phyloP scores from a whole-genome alignment of 495 filamentous ascomycete species.

The Podospora comata region DNA sequence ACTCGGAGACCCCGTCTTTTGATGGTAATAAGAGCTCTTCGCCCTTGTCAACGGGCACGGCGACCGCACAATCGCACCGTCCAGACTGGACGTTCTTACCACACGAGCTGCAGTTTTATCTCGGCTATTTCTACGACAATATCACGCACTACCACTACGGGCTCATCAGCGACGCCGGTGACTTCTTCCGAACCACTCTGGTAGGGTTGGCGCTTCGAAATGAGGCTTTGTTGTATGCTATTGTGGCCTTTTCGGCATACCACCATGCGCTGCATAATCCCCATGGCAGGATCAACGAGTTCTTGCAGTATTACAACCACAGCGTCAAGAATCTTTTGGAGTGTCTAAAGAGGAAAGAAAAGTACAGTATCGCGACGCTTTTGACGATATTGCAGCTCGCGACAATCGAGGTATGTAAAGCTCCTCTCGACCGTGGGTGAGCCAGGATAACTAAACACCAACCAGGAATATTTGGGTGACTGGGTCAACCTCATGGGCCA shows the following conservation, averaged over 20 bases:
- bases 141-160: slow-evolving; percentile 80
- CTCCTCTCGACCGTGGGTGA: not conserved
- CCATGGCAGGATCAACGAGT: slow-evolving; percentile 69
- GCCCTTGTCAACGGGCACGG: slow-evolving; percentile 43
- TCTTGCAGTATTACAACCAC: slow-evolving; percentile 86
- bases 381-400: slow-evolving; percentile 89
- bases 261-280: slow-evolving; percentile 68
- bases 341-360: slow-evolving; percentile 65
- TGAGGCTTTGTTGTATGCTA: slow-evolving; percentile 81
- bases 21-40: slow-evolving; percentile 49
- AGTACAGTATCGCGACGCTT: slow-evolving; percentile 69
- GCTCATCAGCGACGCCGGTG: slow-evolving; percentile 59
- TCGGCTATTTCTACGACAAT: slow-evolving; percentile 71
- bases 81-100: slow-evolving; percentile 53
- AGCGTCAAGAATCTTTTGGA: slow-evolving; percentile 72
- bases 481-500: slow-evolving; percentile 90
- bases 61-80: slow-evolving; percentile 26
- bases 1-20: slow-evolving; percentile 52
- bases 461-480: slow-evolving; percentile 88
- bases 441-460: not conserved
- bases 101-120: slow-evolving; percentile 70
- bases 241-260: slow-evolving; percentile 90
- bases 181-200: slow-evolving; percentile 70
- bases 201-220: slow-evolving; percentile 69
- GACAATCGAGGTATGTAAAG: slow-evolving; percentile 74